Evolutionary conservation across 2,329 filamentous ascomycete species (phyloP), one percentile per base, ranked within the genome.

Genomic region (Ophiocordyceps unilateralis): DNA sequence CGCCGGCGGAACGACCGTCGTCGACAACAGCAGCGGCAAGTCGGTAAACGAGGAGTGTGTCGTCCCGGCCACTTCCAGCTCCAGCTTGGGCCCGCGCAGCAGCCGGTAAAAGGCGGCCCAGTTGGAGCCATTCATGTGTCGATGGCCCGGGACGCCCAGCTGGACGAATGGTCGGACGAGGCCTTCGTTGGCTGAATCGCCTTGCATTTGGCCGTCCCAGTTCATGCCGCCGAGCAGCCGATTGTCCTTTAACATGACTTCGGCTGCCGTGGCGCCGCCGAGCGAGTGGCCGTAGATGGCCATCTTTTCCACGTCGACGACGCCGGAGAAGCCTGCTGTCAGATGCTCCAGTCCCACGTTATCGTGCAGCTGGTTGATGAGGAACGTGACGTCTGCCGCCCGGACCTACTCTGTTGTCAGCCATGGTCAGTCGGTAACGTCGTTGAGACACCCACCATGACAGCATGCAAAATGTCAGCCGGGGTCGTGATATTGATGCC

Each of bases 271-370:
- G 2, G 58, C 57, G 3, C 58, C 59, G 15, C 59, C 59, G 9
- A 61, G 49, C 4, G 58, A 61, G 46, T 61, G 58, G 0, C 64
- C 63, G 38, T 57, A 60, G 20, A 60, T 53, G 34, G 46, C 42
- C 15, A 50, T 39, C 24, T 47, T 48, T n/a, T 14, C 47, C 46
- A 40, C 19, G 15, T 53, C 32, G 4, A 45, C n/a, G 7, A 1
- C 15, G 28, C 41, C 44, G 19, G 44, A 28, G 20, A 28, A 43
- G 6, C 30, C 38, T 3, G 14, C 20, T 15, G 41, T 43, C 8
- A 52, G 42, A 22, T 43, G 30, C 12, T 42, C 41, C 1, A 47
- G 20, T 1, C 44, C 26, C 1, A 39, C 41, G 1, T 42, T 39
- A 20, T 44, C 44, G 5, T 44, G 39, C 1, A 66, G 51, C 17